A percentile compares a stretch with the other conserved stretches of the same genome.
Evolutionary conservation across 352 stramenopile genomes (phyloP).

Genomic region (Phytophthora boehmeriae): DNA sequence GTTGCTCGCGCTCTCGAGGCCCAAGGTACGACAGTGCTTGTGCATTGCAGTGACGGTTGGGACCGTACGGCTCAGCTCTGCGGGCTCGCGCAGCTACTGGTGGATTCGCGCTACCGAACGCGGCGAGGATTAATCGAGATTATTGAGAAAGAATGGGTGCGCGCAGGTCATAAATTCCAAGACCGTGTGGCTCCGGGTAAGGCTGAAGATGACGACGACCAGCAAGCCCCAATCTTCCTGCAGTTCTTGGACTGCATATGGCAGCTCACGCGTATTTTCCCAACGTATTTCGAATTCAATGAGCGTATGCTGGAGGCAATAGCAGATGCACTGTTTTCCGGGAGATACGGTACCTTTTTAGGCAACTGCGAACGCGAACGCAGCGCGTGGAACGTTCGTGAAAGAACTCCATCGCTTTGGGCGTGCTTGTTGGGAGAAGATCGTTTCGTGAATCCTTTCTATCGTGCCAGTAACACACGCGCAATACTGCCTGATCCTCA

Average conservation of each 20-base stretch:
- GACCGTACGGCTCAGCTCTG: slow-evolving; percentile 90
- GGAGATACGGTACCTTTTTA: slow-evolving; percentile 85
- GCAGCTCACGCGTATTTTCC: slow-evolving; percentile 82
- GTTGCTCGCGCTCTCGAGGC: slow-evolving; percentile 74
- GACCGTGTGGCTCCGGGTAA: slow-evolving; percentile 78
- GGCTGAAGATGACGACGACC: slow-evolving; percentile 72
- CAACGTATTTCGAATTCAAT: slow-evolving; percentile 90
- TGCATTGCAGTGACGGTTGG: slow-evolving; percentile 94
- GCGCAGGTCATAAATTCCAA: slow-evolving; percentile 89
- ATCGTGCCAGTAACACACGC: slow-evolving; percentile 47
- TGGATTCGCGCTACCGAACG: slow-evolving; percentile 89
- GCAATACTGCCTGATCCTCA: slow-evolving; percentile 62
- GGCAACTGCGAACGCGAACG: slow-evolving; percentile 89
- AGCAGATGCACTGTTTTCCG: slow-evolving; percentile 76
- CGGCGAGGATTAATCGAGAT: slow-evolving; percentile 81
- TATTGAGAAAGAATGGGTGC: slow-evolving; percentile 88
- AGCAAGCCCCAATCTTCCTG: slow-evolving; percentile 86
- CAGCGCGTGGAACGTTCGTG: slow-evolving; percentile 46
- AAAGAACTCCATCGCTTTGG: slow-evolving; percentile 78
- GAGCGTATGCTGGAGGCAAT: slow-evolving; percentile 67
- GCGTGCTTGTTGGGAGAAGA: slow-evolving; percentile 57
- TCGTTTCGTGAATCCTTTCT: slow-evolving; percentile 77
- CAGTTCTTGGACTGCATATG: slow-evolving; percentile 92
- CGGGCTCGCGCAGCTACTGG: slow-evolving; percentile 84
- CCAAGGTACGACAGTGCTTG: slow-evolving; percentile 77